phyloP scores from a whole-genome alignment of 345 rosid species.

The Hypericum androsaemum region DNA sequence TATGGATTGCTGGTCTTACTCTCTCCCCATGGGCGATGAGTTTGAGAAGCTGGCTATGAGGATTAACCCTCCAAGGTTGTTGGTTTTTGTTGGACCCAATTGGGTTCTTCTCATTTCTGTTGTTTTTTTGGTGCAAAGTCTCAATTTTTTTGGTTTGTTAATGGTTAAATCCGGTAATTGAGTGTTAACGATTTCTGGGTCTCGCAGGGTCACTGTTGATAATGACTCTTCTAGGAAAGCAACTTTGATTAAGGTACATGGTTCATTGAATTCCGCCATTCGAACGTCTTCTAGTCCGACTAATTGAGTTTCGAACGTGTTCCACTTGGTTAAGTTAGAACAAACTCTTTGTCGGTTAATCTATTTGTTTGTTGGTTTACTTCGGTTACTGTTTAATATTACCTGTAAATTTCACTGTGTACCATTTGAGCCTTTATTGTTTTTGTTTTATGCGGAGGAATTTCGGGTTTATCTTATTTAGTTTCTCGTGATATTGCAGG shows the following conservation, averaged over 20 bases:
- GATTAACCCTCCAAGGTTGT: slow-evolving; percentile 75
- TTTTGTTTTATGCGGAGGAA: background rate
- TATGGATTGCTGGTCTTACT: slow-evolving; percentile 59
- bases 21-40: slow-evolving; percentile 47
- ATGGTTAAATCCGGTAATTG: slow-evolving; percentile 8
- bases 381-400: background rate
- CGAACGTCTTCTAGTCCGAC: too few relatives aligned
- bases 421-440: too few relatives aligned
- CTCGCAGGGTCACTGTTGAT: slow-evolving; percentile 63
- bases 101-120: background rate
- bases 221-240: slow-evolving; percentile 46
- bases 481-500: slow-evolving; percentile 27
- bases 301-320: too few relatives aligned
- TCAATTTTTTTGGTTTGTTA: slow-evolving; percentile 9
- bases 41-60: slow-evolving; percentile 64
- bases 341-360: too few relatives aligned
- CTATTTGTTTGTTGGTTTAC: background rate
- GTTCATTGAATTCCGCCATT: background rate
- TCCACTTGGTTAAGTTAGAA: too few relatives aligned
- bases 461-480: background rate
- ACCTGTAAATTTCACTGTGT: too few relatives aligned
- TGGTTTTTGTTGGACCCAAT: background rate
- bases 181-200: slow-evolving; percentile 8
- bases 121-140: slow-evolving; percentile 8
- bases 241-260: slow-evolving; percentile 54